Evolutionary conservation across 768 basidiomycete species (phyloP), one percentile per base, ranked within the genome.

Genomic region (Suillus brevipes): DNA sequence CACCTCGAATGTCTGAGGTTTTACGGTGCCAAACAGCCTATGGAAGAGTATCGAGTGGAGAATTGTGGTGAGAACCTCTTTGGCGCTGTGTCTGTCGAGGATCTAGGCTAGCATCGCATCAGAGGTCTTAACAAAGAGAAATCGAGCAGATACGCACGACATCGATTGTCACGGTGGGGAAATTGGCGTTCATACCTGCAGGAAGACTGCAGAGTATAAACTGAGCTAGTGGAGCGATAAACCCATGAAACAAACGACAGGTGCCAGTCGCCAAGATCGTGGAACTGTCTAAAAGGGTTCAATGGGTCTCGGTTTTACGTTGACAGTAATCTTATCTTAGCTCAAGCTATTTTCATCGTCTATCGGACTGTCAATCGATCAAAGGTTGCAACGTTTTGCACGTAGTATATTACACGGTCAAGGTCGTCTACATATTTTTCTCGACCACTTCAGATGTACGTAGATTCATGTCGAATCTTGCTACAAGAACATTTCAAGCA

Each of bases 21-120:
- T 91, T 50, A 94, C 84, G 0, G 86, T 87, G 4, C 92, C 93
- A 71, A 94, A 92, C 23, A 93, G 80, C 9, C 92, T 85, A 72
- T 95, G 92, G 72, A 95, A 94, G 18, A 94, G 79, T 57, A 94
- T 89, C 0, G 91, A 82, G 70, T 94, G 93, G n/a, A 95, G 82
- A 61, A 93, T 80, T 4, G 87, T 92, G 62, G 83, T 84, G 7
- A 94, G 83, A 52, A 89, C 90, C 68, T 94, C 92, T 74, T 87
- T 89, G 43, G 86, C 84, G 20, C 84, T 88, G 59, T 82, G 84
- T 31, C 92, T 85, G 75, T 94, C 92, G 59, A 94, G 80, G 53
- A 87, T 81, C 92, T 93, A 69, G 13, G 23, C 40, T n/a, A 14
- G 18, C 49, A 13, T 23, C n/a, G 38, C 23, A 53, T 60, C 42